phyloP scores from a whole-genome alignment of 768 basidiomycete species.

The Trametes villosa region DNA sequence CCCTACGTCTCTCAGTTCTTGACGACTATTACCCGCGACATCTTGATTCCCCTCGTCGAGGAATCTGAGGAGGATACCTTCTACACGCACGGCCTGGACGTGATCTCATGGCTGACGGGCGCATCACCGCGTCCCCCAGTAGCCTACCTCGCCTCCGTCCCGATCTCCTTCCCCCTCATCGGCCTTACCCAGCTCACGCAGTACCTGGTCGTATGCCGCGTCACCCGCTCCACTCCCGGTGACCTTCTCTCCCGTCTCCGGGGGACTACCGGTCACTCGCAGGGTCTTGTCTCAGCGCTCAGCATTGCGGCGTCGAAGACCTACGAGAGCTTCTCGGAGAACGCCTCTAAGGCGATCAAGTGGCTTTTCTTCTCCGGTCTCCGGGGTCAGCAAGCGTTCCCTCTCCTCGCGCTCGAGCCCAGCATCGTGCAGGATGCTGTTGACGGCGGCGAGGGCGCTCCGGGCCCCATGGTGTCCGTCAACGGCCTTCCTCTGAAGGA shows the following conservation, averaged over 20 bases:
- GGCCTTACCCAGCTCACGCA: conserved; percentile 95
- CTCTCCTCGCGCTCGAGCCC: conserved; percentile 87
- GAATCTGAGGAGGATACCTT: conserved; percentile 62
- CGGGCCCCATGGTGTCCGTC: conserved; percentile 92
- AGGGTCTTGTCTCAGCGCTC: conserved; percentile 95
- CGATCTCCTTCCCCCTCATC: conserved; percentile 93
- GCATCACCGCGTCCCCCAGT: conserved; percentile 70
- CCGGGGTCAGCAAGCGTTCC: conserved; percentile 94
- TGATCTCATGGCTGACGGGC: conserved; percentile 83
- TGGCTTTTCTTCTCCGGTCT: conserved; percentile 95
- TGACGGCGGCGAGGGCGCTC: conserved; percentile 91
- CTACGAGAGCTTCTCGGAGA: conserved; percentile 73
- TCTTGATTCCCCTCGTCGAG: conserved; percentile 73
- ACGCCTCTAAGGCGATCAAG: conserved; percentile 81
- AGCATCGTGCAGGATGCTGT: conserved; percentile 84
- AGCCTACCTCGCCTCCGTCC: conserved; percentile 89
- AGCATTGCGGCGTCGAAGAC: conserved; percentile 80
- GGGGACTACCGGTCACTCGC: conserved; percentile 96
- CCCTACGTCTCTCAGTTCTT: conserved; percentile 84
- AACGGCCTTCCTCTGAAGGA: conserved; percentile 78
- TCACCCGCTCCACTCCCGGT: conserved; percentile 75
- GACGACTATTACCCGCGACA: conserved; percentile 58
- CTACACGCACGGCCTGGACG: conserved; percentile 83
- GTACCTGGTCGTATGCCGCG: conserved; percentile 81
- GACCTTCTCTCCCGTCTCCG: conserved; percentile 76